These are phyloP conservation scores for Telfairia occidentalis DNA, from an alignment of 331 rosid genomes.

Conservation along the genomic window DNA sequence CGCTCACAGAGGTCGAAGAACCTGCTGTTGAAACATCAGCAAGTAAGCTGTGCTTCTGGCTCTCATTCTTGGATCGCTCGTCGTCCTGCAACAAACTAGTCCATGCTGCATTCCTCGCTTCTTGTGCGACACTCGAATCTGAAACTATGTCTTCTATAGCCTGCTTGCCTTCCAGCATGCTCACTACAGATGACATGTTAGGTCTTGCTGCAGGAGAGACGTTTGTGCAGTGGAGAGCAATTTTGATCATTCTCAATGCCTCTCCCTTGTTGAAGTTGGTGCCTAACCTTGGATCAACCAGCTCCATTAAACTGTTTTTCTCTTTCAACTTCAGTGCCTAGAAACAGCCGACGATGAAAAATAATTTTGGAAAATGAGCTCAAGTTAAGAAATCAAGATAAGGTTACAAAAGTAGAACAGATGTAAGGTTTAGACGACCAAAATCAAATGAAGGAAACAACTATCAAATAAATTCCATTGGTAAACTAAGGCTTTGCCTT, in stretches of 20 bases:
- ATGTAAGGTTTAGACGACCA: background rate
- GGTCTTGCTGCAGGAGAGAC: constrained; percentile 42
- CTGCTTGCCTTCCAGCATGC: constrained; percentile 52
- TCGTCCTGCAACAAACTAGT: constrained; percentile 4
- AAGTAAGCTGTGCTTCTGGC: constrained; percentile 18
- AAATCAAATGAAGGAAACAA: background rate
- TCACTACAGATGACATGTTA: constrained; percentile 48
- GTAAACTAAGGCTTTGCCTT: background rate
- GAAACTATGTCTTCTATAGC: constrained; percentile 18
- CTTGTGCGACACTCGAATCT: background rate
- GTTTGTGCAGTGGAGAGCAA: constrained; percentile 47
- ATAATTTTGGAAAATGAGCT: background rate
- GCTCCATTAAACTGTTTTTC: constrained; percentile 34
- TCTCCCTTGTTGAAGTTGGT: constrained; percentile 25
- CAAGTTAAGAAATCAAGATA: background rate
- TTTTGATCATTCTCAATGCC: constrained; percentile 34
- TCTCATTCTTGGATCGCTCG: background rate
- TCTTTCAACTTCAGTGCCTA: constrained; percentile 43
- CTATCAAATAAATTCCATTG: background rate
- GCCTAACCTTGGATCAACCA: constrained; percentile 52
- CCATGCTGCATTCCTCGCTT: constrained; percentile 17
- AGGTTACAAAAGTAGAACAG: background rate
- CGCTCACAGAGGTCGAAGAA: constrained; percentile 24
- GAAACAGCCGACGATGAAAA: background rate
- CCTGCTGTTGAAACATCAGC: constrained; percentile 20